A percentile compares a stretch with the other conserved stretches of the same genome.
These are phyloP conservation scores for Mycogone perniciosa DNA, from an alignment of 2,329 filamentous ascomycete species.

Conservation along the genomic window DNA sequence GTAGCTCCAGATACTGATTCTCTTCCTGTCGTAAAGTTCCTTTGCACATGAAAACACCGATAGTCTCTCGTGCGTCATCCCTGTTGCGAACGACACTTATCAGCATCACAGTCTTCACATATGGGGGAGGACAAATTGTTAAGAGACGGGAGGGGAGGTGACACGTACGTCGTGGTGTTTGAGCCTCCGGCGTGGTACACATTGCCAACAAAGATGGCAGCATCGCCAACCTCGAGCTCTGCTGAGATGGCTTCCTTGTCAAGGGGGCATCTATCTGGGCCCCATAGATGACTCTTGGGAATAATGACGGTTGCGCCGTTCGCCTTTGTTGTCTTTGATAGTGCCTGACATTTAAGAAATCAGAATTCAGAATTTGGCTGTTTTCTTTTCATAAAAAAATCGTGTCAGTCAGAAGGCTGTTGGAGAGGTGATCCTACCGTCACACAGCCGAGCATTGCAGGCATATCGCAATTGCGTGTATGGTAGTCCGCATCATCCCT, in stretches of 20 bases:
- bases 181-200: slow-evolving; percentile 35
- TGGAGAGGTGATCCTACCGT: slow-evolving; percentile 13
- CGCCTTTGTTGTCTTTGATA: slow-evolving; percentile 33
- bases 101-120: not conserved
- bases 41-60: slow-evolving; percentile 31
- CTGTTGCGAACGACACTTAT: slow-evolving; percentile 8
- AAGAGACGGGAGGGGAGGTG: not conserved
- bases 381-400: not conserved
- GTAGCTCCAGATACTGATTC: slow-evolving; percentile 28
- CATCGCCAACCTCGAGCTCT: slow-evolving; percentile 34
- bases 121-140: not conserved
- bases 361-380: not conserved
- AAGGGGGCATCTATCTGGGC: slow-evolving; percentile 28
- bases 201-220: slow-evolving; percentile 33
- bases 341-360: slow-evolving; percentile 17
- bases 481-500: slow-evolving; percentile 29
- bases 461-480: slow-evolving; percentile 27
- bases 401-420: no score
- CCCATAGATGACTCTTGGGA: slow-evolving; percentile 36
- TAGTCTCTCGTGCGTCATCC: slow-evolving; percentile 24
- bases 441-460: slow-evolving; percentile 31
- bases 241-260: slow-evolving; percentile 33
- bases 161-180: slow-evolving; percentile 26
- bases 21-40: slow-evolving; percentile 28
- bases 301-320: slow-evolving; percentile 38